Base-by-base conservation (phyloP, 2,329 filamentous ascomycete genomes). In the Cladophialophora carrionii region DNA sequence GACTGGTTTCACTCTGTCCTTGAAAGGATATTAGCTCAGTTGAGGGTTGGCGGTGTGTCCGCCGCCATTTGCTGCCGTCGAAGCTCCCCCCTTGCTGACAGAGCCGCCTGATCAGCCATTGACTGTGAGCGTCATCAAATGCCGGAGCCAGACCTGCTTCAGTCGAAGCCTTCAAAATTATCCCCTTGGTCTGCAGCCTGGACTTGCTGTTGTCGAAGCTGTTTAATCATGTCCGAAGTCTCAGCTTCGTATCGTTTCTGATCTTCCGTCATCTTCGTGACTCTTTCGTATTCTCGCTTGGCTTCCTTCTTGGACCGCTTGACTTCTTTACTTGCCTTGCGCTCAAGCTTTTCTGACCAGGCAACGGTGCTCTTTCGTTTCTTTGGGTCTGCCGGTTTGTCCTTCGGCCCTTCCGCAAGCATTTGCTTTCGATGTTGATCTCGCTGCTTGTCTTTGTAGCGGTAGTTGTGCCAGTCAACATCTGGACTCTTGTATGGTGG, bases 271-370 rank as follows among this genome's bases (percentile, higher is more conserved):
- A 94, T 87, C 65, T 81, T 83, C 32, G 85, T 83, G 73, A 83
- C 78, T 68, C 81, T 81, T 74, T 88, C 86, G 9, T 86, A 85
- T 68, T 92, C 88, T 65, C 84, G 83, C 75, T 84, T 86, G 71
- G 85, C 83, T 67, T 82, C 83, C 73, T 86, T 86, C 80, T 87
- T 88, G 70, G 90, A 88, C 61, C 87, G 81, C 65, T 87, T 83
- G 71, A 82, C 83, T 56, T 83, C 80, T 58, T 88, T 85, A 65
- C 84, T 79, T 26, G 88, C 88, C 72, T 88, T 88, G 71, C 83
- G 81, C 68, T 90, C 89, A 24, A 84, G 80, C 75, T 90, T 90
- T 63, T 82, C 84, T 76, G 89, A 93, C 89, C 90, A 93, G 0
- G 90, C 87, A 82, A 72, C 89, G 83, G 76, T 86, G 83, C 76